phyloP scores from a whole-genome alignment of 495 filamentous ascomycete species.

The Hypomontagnella monticulosa region DNA sequence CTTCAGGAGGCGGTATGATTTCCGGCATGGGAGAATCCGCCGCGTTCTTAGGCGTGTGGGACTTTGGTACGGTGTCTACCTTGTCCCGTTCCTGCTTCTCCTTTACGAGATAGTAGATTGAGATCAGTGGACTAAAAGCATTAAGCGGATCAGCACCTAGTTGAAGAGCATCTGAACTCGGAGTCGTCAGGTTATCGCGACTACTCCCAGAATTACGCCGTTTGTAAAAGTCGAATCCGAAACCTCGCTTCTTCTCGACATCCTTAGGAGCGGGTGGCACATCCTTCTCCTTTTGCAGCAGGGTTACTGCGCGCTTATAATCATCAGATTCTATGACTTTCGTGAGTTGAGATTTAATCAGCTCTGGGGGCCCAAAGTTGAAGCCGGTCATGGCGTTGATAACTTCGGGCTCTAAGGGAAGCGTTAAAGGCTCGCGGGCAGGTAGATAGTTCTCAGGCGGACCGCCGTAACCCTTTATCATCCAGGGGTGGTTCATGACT shows the following conservation, averaged over 20 bases:
- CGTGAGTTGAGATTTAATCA: conserved; percentile 81
- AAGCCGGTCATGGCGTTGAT: conserved; percentile 97
- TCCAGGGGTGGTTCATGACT: conserved; percentile 97
- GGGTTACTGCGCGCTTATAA: conserved; percentile 81
- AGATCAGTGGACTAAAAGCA: conserved; percentile 91
- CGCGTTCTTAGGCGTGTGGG: conserved; percentile 65
- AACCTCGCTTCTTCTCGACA: conserved; percentile 83
- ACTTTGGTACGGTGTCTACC: conserved; percentile 67
- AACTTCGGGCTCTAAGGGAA: conserved; percentile 85
- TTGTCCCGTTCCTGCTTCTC: conserved; percentile 92
- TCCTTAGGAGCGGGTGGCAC: conserved; percentile 68
- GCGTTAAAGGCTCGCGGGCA: conserved; percentile 79
- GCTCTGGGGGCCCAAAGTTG: conserved; percentile 89
- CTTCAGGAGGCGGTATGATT: conserved; percentile 82
- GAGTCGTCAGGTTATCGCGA: conserved; percentile 85
- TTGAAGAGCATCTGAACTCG: conserved; percentile 83
- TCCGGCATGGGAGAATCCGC: conserved; percentile 63
- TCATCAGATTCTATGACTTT: conserved; percentile 89
- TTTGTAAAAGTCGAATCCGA: conserved; percentile 97
- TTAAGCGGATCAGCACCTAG: conserved; percentile 89
- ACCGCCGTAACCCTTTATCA: conserved; percentile 87
- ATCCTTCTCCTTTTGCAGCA: conserved; percentile 70
- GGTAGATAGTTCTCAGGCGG: conserved; percentile 93
- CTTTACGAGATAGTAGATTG: conserved; percentile 93
- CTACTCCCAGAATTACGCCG: conserved; percentile 87